These are phyloP conservation scores for Marasmius oreades DNA, from an alignment of 1,284 basidiomycete genomes.

Conservation along the genomic window DNA sequence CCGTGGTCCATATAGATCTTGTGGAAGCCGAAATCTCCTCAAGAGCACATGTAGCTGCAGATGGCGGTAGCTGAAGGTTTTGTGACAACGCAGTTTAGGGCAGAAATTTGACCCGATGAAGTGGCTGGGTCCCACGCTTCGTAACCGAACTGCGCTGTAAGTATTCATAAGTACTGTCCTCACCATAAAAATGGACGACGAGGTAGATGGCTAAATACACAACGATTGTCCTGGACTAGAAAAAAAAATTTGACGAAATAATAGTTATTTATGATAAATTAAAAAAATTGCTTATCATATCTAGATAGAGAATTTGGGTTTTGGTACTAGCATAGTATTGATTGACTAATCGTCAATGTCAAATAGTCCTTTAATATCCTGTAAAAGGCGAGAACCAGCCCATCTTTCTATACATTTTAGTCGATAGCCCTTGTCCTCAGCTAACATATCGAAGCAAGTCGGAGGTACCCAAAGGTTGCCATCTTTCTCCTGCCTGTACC, in stretches of 20 bases:
- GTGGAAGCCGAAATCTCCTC: background rate
- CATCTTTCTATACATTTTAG: background rate
- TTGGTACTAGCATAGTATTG: no score
- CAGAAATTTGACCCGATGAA: no score
- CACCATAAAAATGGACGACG: no score
- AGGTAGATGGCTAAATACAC: no score
- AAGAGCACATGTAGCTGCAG: background rate
- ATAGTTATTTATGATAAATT: no score
- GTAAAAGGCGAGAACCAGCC: conserved; percentile 1
- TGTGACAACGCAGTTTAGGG: background rate
- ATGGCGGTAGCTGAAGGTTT: background rate
- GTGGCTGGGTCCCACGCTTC: no score
- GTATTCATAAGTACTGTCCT: no score
- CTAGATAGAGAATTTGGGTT: no score
- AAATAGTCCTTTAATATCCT: conserved; percentile 1
- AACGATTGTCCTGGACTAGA: no score
- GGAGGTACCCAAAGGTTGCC: conserved; percentile 33
- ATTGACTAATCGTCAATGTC: background rate
- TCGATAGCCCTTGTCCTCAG: background rate
- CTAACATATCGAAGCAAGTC: conserved; percentile 30
- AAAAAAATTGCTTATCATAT: no score
- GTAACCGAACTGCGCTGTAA: no score
- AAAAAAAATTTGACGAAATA: background rate
- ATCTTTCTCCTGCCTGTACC: conserved; percentile 41
- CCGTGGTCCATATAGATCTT: background rate